phyloP scores from a whole-genome alignment of 75 land plant genomes.

The Larix kaempferi region DNA sequence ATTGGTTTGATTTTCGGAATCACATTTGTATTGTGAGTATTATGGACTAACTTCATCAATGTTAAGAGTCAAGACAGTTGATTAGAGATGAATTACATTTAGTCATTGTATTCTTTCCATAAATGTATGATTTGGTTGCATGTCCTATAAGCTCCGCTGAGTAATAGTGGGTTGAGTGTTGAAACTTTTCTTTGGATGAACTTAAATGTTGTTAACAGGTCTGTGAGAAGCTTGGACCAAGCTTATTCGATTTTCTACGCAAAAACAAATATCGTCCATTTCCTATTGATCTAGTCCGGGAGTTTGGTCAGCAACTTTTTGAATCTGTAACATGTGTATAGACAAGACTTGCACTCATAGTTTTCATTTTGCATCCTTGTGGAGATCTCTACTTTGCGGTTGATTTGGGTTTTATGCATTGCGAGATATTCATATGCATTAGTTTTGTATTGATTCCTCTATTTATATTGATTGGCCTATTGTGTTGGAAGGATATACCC shows the following conservation, averaged over 20 bases:
- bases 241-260: constrained; percentile 82
- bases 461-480: not conserved
- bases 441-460: not conserved
- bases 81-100: not conserved
- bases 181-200: constrained; percentile 28
- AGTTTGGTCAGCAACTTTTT: constrained; percentile 85
- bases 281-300: constrained; percentile 82
- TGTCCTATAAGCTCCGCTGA: constrained; percentile 1
- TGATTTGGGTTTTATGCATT: constrained; percentile 1
- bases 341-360: constrained; percentile 1
- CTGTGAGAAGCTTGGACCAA: constrained; percentile 97
- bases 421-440: not conserved
- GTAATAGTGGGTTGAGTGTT: constrained; percentile 12
- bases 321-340: constrained; percentile 86
- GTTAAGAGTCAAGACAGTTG: too few relatives aligned
- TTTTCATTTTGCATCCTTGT: not conserved
- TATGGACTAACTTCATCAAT: not conserved
- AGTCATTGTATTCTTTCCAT: not conserved
- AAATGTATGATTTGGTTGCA: not conserved
- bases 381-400: not conserved
- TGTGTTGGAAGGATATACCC: too few relatives aligned
- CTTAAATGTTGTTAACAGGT: constrained; percentile 65
- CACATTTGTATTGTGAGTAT: constrained; percentile 88
- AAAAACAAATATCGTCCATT: constrained; percentile 72
- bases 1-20: constrained; percentile 88